These are phyloP conservation scores for Xerocomellus chrysenteron DNA, from an alignment of 768 basidiomycete species.

Conservation along the genomic window DNA sequence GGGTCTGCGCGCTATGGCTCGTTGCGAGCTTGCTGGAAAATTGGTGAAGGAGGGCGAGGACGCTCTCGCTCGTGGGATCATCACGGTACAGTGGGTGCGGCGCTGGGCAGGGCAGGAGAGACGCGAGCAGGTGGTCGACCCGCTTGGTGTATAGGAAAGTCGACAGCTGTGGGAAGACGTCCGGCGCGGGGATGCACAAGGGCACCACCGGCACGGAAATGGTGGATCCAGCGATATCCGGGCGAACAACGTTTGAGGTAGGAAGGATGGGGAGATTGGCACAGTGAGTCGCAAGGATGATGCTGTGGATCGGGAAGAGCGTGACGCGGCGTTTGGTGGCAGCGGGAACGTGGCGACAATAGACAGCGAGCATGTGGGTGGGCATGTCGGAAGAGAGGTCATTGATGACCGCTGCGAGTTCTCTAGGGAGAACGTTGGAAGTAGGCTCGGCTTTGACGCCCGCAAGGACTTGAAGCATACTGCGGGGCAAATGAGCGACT, in stretches of 20 bases:
- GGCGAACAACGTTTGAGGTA: constrained; percentile 8
- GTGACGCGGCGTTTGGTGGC: constrained; percentile 32
- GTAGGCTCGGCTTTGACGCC: constrained; percentile 23
- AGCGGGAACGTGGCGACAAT: constrained; percentile 23
- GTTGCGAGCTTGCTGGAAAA: constrained; percentile 19
- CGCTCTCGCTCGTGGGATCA: constrained; percentile 22
- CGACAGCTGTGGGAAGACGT: constrained; percentile 64
- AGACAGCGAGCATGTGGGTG: constrained; percentile 34
- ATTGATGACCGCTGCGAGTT: constrained; percentile 26
- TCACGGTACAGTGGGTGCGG: constrained; percentile 25
- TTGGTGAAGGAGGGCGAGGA: constrained; percentile 9
- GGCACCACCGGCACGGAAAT: constrained; percentile 60
- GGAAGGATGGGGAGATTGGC: constrained; percentile 30
- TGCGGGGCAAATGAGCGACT: constrained; percentile 12
- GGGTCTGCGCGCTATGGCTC: constrained; percentile 17
- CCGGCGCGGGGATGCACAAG: constrained; percentile 66
- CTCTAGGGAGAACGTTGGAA: constrained; percentile 28
- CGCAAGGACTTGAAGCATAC: constrained; percentile 33
- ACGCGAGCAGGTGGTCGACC: constrained; percentile 53
- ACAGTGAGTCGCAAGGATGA: constrained; percentile 34
- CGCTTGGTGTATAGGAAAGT: constrained; percentile 69
- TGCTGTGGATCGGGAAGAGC: constrained; percentile 37
- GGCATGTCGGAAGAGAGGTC: constrained; percentile 33
- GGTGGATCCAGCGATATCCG: constrained; percentile 16
- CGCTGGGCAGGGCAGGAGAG: constrained; percentile 54